Conservation (phyloP, 2,329 filamentous ascomycete genomes). For the Metarhizium brunneum region DNA sequence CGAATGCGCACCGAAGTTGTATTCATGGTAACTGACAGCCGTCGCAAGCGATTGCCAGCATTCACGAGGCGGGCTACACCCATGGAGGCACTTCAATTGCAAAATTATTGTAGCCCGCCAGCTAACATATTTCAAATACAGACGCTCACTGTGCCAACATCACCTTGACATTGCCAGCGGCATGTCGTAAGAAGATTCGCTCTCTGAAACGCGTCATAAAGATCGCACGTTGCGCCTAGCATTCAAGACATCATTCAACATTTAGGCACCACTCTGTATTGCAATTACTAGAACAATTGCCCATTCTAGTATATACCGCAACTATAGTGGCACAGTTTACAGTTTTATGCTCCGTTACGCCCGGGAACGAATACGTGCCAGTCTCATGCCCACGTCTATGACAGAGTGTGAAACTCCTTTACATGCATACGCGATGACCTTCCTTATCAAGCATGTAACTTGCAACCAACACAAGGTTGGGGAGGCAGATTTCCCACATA, state of each 20-base stretch:
- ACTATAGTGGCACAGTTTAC: too few relatives aligned
- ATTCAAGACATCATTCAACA: not conserved
- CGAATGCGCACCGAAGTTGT: not conserved
- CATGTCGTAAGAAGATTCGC: not conserved
- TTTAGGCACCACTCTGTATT: not conserved
- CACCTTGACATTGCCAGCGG: not conserved
- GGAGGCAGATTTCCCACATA: slow-evolving; percentile 17
- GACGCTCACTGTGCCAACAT: not conserved
- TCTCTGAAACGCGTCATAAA: not conserved
- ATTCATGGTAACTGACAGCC: not conserved
- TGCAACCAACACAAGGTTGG: slow-evolving; percentile 21
- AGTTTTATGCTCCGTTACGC: too few relatives aligned
- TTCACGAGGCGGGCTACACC: not conserved
- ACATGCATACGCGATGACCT: too few relatives aligned
- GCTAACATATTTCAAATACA: not conserved
- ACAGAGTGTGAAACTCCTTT: too few relatives aligned
- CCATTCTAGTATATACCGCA: too few relatives aligned
- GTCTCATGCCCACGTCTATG: too few relatives aligned
- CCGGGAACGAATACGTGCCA: too few relatives aligned
- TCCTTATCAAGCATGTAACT: slow-evolving; percentile 18
- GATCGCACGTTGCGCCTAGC: not conserved
- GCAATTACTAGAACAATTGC: too few relatives aligned
- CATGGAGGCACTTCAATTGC: not conserved
- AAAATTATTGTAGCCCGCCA: not conserved
- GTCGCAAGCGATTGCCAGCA: not conserved